phyloP scores from a whole-genome alignment of 208 protist species.

The Herpetomonas tarakana region DNA sequence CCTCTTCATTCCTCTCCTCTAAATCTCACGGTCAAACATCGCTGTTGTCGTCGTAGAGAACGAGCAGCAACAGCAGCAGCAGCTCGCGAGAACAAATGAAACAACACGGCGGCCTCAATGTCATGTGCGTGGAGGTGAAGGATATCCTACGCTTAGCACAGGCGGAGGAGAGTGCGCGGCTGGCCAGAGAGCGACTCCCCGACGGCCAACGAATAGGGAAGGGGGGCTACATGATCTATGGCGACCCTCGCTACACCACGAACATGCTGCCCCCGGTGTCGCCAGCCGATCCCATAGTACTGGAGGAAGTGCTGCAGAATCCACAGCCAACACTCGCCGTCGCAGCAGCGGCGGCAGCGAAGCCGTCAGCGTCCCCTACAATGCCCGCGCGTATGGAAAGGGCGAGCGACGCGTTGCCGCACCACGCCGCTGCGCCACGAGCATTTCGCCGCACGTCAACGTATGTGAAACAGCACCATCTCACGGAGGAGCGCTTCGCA shows the following conservation, averaged over 20 bases:
- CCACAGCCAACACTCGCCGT: constrained; percentile 1
- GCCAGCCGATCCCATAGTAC: constrained; percentile 9
- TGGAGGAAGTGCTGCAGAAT: constrained; percentile 10
- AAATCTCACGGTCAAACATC: too few relatives aligned
- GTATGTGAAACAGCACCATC: neutral
- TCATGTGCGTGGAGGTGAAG: constrained; percentile 49
- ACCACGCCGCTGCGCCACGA: too few relatives aligned
- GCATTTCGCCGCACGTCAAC: too few relatives aligned
- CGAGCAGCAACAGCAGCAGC: too few relatives aligned
- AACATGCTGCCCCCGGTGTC: constrained; percentile 7
- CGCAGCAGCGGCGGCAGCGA: too few relatives aligned
- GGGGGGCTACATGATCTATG: constrained; percentile 7
- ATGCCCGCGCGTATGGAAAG: too few relatives aligned
- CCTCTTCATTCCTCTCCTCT: too few relatives aligned
- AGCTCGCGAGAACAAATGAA: too few relatives aligned
- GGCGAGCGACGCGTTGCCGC: too few relatives aligned
- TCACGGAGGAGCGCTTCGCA: neutral
- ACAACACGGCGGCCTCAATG: constrained; percentile 29
- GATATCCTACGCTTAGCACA: constrained; percentile 33
- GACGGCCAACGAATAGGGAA: too few relatives aligned
- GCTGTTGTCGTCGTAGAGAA: too few relatives aligned
- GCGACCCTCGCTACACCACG: constrained; percentile 1
- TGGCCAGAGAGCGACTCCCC: neutral
- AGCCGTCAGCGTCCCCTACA: too few relatives aligned
- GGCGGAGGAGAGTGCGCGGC: constrained; percentile 5